phyloP scores from a whole-genome alignment of 2,329 filamentous ascomycete species.

The Trichophyton benhamiae region DNA sequence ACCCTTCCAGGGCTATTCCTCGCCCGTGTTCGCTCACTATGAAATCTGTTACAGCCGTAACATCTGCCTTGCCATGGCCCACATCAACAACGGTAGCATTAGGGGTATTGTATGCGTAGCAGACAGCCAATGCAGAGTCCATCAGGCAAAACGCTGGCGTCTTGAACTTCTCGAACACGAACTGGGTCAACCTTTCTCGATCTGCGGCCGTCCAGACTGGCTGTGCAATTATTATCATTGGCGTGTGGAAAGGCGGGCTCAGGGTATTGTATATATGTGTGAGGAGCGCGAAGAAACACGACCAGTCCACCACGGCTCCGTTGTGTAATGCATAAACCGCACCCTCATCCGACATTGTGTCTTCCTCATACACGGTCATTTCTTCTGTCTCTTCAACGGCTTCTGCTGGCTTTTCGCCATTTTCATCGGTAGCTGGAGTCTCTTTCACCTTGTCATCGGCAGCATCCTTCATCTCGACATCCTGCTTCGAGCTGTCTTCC shows the following conservation, averaged over 20 bases:
- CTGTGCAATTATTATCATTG: constrained; percentile 78
- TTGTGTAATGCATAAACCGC: constrained; percentile 76
- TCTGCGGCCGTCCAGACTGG: constrained; percentile 84
- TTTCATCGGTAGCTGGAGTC: constrained; percentile 15
- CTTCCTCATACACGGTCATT: constrained; percentile 66
- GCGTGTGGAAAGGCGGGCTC: constrained; percentile 85
- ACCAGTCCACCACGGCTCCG: constrained; percentile 79
- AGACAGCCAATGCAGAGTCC: constrained; percentile 74
- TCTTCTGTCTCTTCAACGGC: constrained; percentile 27
- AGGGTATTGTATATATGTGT: constrained; percentile 83
- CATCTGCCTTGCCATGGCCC: constrained; percentile 80
- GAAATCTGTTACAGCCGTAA: constrained; percentile 81
- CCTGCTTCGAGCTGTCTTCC: constrained; percentile 21
- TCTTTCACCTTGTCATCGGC: constrained; percentile 13
- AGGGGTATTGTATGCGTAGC: constrained; percentile 65
- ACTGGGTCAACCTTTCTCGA: constrained; percentile 76
- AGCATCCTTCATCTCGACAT: constrained; percentile 37
- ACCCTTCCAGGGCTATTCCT: constrained; percentile 50
- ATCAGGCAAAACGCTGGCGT: constrained; percentile 84
- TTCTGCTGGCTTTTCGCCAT: constrained; percentile 11
- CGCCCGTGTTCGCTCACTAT: constrained; percentile 56
- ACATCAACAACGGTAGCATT: constrained; percentile 83
- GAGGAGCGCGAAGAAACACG: constrained; percentile 83
- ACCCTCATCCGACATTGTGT: constrained; percentile 73
- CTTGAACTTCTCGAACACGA: constrained; percentile 95